Evolutionary conservation across 805 yeast species (phyloP), one percentile per base, ranked within the genome.

Genomic region (Dipodascus albidus): DNA sequence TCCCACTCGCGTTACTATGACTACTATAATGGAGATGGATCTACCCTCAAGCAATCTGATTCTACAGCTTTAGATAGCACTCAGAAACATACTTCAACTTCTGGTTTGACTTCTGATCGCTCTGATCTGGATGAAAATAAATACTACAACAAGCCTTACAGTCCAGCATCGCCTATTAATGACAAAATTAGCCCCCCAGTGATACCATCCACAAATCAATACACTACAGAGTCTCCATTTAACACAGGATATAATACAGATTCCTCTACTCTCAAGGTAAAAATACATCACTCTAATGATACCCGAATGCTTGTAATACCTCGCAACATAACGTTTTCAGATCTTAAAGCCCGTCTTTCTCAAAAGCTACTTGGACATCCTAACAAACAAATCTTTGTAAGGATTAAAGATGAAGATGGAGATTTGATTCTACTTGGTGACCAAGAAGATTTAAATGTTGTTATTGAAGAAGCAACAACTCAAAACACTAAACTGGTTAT

Each of bases 361-460:
- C 48, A 53, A 14, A 54, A 54, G 24, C 38, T 20, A 17, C 19
- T 17, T 15, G 31, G 22, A 27, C 17, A n/a, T 8, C 15, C 48
- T 2, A 19, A 41, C 27, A 17, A 50, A 22, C 41, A n/a, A 3
- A 15, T 54, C n/a, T 35, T 21, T 23, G 17, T 54, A n/a, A 19
- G 53, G 27, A 41, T 24, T 20, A 23, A 23, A 38, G 56, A 54
- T 21, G 56, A 54, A 35, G 56, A 54, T 19, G 56, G 56, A n/a
- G 56, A 54, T 22, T 27, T 31, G 22, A 42, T 54, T 17, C 52
- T 54, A 9, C 31, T 54, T 17, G 57, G 27, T 6, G 56, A 54
- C 33, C 50, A 54, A 15, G 56, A 54, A 48, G 56, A 54, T 27
- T 27, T 51, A 33, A 50, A 49, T 15, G 19, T 42, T 20, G 53